phyloP scores from a whole-genome alignment of 805 yeast species.

The Ogataea saltuana region DNA sequence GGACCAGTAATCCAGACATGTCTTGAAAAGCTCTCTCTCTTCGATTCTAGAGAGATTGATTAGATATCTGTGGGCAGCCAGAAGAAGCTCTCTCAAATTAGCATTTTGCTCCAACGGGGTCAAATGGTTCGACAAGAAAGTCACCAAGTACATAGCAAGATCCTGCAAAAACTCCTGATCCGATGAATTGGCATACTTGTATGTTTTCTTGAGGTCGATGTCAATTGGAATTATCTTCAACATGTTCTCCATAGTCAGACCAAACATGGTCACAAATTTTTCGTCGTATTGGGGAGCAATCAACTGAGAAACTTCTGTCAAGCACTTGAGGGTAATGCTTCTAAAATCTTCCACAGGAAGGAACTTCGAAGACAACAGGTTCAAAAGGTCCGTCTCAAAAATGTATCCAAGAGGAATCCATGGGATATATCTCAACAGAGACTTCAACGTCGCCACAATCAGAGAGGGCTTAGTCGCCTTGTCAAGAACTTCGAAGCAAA shows the following conservation, averaged over 20 bases:
- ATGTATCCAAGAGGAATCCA: constrained; percentile 94
- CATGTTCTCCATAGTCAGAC: constrained; percentile 70
- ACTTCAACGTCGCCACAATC: constrained; percentile 78
- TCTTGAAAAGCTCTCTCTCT: constrained; percentile 94
- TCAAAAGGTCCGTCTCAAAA: constrained; percentile 82
- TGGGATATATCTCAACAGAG: constrained; percentile 80
- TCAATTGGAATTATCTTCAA: constrained; percentile 66
- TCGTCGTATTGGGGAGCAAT: constrained; percentile 53
- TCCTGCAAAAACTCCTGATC: constrained; percentile 96
- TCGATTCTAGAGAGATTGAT: constrained; percentile 86
- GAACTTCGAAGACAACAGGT: constrained; percentile 71
- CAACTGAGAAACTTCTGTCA: constrained; percentile 85
- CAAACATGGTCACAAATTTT: constrained; percentile 69
- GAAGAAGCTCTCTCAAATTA: constrained; percentile 53
- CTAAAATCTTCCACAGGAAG: constrained; percentile 77
- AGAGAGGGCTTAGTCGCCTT: constrained; percentile 84
- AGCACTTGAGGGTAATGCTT: constrained; percentile 82
- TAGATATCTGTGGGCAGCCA: constrained; percentile 76
- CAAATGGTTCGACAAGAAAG: constrained; percentile 78
- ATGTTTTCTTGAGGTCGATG: constrained; percentile 70
- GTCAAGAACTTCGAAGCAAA: constrained; percentile 91
- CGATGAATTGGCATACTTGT: constrained; percentile 69
- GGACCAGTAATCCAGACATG: constrained; percentile 94
- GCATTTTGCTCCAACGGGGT: constrained; percentile 58
- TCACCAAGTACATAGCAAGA: constrained; percentile 87